Base-by-base conservation (phyloP, 1,284 basidiomycete genomes). In the Cutaneotrichosporon sp. region DNA sequence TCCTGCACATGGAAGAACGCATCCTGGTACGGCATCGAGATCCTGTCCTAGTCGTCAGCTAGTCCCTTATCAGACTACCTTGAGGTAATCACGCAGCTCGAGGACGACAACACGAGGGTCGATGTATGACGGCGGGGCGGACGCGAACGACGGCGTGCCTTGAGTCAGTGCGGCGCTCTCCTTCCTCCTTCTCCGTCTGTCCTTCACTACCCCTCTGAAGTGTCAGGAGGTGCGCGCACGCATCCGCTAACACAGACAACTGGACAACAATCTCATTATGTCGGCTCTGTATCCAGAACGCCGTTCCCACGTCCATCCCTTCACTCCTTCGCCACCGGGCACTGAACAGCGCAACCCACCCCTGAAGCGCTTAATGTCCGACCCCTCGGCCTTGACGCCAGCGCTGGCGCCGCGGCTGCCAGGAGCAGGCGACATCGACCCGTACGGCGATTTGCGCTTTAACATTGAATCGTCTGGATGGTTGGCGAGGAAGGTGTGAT, bases 1-100 rank as follows among this genome's bases (percentile, higher is more conserved):
- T 72, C 73, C 58, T 75, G 62, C 10, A 78, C 69, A 47, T 71
- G 68, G 61, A 72, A 73, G 62, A 66, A 76, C 2, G 74, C 77
- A 50, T 75, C 75, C 13, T 72, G 62, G 60, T 62, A 72, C 21
- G 59, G 63, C 58, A 78, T 67, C 34, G 76, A 75, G 16, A 69
- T 53, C 9, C 66, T 63, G 60, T 68, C 65, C 73, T 75, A 26
- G 13, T 10, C 8, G 55, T 62, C 46, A 62, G 61, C 61, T 50
- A 14, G 7, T 14, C 22, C 13, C 7, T 26, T 22, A 11, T 5
- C 16, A 10, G 42, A 42, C 30, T 52, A 59, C 75, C 68, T 75
- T 75, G 34, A 77, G 66, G 26, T 69, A 66, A 22, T 70, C 63
- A 9, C 69, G 63, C 13, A 77, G 65, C 58, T 72, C 75, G 16